Base-by-base conservation (phyloP, 805 yeast genomes). In the Vanderwaltozyma verrucispora region DNA sequence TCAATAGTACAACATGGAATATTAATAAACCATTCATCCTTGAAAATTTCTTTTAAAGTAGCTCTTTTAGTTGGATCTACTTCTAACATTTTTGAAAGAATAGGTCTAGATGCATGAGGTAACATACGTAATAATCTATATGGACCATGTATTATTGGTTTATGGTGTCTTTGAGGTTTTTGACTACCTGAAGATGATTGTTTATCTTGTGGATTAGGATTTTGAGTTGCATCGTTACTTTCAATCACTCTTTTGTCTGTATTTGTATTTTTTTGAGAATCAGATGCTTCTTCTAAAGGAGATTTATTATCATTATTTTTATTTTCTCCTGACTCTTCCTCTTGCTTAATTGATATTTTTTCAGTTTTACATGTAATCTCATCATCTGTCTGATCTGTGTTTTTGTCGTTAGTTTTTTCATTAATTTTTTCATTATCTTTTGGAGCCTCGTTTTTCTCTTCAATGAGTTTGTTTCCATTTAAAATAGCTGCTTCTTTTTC, bases 61-160 rank as follows among this genome's bases (percentile, higher is more conserved):
- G 87, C 84, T 50, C 94, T 69, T 40, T 69, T 63, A 1, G 41
- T 39, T 10, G 81, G 77, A 45, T 81, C 84, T 13, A 80, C 65
- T 36, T 68, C 68, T 20, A 83, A 60, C 77, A 83, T 80, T 41
- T 62, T 68, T 18, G 81, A 77, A 23, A 83, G 66, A 10, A 83
- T 65, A 11, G 89, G 92, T 58, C 94, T 71, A 13, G 92, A 66
- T 7, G 89, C 87, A 56, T 83, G 94, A 4, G 94, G 94, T 27
- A 83, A 61, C 35, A 83, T 63, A 60, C 94, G 72, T 79, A 83
- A 74, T 46, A 83, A 63, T 54, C 94, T 67, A 60, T 83, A 83
- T 10, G 92, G 89, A 6, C 94, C 94, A 50, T 81, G 87, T 18
- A 81, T 75, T 44, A 76, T 78, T 47, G 73, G 74, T 38, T 50